These are phyloP conservation scores for Torrubiella hemipterigena DNA, from an alignment of 2,329 filamentous ascomycete species.

Conservation along the genomic window DNA sequence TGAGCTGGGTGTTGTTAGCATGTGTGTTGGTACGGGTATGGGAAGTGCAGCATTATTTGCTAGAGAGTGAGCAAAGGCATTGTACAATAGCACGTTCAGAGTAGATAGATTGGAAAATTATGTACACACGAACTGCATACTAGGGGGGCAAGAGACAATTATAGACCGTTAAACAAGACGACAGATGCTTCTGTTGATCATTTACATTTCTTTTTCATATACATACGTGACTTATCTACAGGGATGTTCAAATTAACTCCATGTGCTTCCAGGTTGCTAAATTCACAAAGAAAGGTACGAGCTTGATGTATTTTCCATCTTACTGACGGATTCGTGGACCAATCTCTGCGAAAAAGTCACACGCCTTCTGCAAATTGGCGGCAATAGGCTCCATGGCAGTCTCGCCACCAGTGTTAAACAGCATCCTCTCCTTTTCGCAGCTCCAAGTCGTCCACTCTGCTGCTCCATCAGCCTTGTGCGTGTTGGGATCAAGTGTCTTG, in stretches of 20 bases:
- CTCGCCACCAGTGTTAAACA: neutral
- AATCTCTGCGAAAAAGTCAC: neutral
- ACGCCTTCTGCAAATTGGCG: neutral
- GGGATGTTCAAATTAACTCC: no score
- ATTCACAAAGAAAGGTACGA: no score
- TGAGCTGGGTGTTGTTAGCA: constrained; percentile 75
- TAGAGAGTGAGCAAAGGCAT: constrained; percentile 40
- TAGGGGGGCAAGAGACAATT: no score
- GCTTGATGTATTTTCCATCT: no score
- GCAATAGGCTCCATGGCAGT: neutral
- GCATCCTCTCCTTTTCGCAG: neutral
- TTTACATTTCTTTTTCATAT: no score
- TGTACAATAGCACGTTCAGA: constrained; percentile 34
- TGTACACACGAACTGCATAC: no score
- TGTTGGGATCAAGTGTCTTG: constrained; percentile 53
- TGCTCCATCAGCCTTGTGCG: constrained; percentile 16
- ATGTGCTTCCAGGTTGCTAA: no score
- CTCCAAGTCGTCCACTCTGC: neutral
- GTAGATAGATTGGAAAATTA: constrained; percentile 27
- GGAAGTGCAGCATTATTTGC: constrained; percentile 60
- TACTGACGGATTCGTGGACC: no score
- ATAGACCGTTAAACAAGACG: no score
- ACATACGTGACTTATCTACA: no score
- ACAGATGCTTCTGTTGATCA: no score
- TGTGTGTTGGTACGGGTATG: constrained; percentile 83